phyloP scores from a whole-genome alignment of 2,329 filamentous ascomycete species.

The Sarocladium strictum region DNA sequence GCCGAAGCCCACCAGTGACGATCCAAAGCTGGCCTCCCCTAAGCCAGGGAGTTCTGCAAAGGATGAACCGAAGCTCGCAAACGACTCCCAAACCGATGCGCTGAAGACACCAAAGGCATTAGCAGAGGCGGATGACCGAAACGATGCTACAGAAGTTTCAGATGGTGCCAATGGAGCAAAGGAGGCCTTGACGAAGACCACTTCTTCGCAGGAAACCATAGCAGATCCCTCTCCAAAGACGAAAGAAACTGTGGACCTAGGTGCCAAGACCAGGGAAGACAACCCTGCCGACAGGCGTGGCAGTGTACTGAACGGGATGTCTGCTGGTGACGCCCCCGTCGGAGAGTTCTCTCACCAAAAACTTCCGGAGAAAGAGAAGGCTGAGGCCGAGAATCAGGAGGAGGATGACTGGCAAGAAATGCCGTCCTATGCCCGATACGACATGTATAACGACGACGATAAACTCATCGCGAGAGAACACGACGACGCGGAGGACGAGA shows the following conservation, averaged over 20 bases:
- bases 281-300: neutral
- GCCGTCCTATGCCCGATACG: slow-evolving; percentile 87
- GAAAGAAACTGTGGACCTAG: neutral
- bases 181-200: neutral
- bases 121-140: neutral
- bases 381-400: slow-evolving; percentile 46
- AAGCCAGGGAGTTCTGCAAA: slow-evolving; percentile 12
- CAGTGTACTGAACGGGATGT: slow-evolving; percentile 28
- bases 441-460: slow-evolving; percentile 94
- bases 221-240: neutral
- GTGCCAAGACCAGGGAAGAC: slow-evolving; percentile 17
- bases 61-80: neutral
- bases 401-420: slow-evolving; percentile 87
- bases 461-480: slow-evolving; percentile 79
- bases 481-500: slow-evolving; percentile 62
- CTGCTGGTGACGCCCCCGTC: slow-evolving; percentile 22
- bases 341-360: slow-evolving; percentile 94
- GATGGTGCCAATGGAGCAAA: neutral
- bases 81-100: neutral
- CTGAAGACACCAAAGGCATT: slow-evolving; percentile 6
- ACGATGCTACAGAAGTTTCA: neutral
- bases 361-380: slow-evolving; percentile 51
- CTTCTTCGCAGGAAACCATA: neutral
- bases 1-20: slow-evolving; percentile 8
- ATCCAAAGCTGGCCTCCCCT: slow-evolving; percentile 16